A percentile compares a stretch with the other conserved stretches of the same genome.
Conservation (phyloP, 768 basidiomycete genomes). For the Trametes villosa region DNA sequence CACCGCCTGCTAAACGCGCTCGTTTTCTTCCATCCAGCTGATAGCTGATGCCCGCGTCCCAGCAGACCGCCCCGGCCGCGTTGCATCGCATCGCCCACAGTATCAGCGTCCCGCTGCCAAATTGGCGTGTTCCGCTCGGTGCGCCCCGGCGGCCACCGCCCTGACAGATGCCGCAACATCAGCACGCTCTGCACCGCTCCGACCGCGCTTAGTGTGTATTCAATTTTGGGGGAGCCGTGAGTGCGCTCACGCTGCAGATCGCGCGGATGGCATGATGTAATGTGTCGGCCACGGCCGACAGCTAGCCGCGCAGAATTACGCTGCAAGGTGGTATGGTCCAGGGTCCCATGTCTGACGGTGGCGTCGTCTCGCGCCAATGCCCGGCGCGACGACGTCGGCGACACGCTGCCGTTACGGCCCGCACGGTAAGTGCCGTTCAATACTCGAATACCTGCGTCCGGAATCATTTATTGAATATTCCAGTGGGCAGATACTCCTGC, state of each 20-base stretch:
- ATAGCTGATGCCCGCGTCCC: neutral
- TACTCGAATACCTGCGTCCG: too few relatives aligned
- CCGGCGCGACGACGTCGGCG: too few relatives aligned
- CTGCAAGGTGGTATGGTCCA: neutral
- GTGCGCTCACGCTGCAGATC: slow-evolving; percentile 1
- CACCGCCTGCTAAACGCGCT: neutral
- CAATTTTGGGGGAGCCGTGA: slow-evolving; percentile 5
- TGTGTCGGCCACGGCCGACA: slow-evolving; percentile 2
- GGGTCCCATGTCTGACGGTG: too few relatives aligned
- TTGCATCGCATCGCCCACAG: too few relatives aligned
- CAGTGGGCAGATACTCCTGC: neutral
- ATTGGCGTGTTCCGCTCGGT: neutral
- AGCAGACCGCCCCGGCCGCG: neutral
- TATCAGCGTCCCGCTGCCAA: neutral
- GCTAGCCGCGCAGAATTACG: neutral
- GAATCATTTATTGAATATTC: too few relatives aligned
- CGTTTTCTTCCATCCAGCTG: neutral
- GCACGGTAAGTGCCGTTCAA: too few relatives aligned
- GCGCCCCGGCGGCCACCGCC: neutral
- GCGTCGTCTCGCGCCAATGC: too few relatives aligned
- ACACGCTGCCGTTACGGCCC: too few relatives aligned
- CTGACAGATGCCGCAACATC: neutral
- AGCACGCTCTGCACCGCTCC: neutral
- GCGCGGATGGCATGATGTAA: neutral
- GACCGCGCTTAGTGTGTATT: neutral